phyloP scores from a whole-genome alignment of 2,329 filamentous ascomycete species.

The Pyricularia pennisetigena region DNA sequence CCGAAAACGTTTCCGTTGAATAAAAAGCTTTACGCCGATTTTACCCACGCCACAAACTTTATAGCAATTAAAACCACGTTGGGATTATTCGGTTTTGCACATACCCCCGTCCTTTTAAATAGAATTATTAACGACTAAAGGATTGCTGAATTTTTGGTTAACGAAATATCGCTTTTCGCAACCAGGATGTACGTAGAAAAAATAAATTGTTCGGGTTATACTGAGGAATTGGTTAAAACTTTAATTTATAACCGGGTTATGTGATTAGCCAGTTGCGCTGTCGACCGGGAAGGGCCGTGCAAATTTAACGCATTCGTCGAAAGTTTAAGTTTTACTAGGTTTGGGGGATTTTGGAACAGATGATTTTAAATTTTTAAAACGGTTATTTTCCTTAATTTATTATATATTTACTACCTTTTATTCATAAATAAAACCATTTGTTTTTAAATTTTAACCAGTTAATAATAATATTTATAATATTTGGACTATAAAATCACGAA shows the following conservation, averaged over 20 bases:
- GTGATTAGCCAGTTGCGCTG: constrained; percentile 58
- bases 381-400: too few relatives aligned
- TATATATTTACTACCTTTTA: too few relatives aligned
- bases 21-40: constrained; percentile 69
- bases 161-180: constrained; percentile 76
- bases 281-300: constrained; percentile 63
- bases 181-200: constrained; percentile 84
- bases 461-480: too few relatives aligned
- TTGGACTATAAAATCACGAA: too few relatives aligned
- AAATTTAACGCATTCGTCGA: constrained; percentile 59
- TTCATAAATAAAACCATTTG: too few relatives aligned
- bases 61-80: constrained; percentile 64
- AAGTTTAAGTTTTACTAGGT: constrained; percentile 62
- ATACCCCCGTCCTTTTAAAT: constrained; percentile 36
- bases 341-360: constrained; percentile 62
- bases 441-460: too few relatives aligned
- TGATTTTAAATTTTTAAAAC: constrained; percentile 34
- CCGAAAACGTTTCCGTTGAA: constrained; percentile 64
- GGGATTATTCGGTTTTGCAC: constrained; percentile 63
- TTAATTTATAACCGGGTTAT: constrained; percentile 79
- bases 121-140: constrained; percentile 37
- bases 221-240: constrained; percentile 65
- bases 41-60: constrained; percentile 88
- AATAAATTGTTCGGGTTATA: constrained; percentile 50
- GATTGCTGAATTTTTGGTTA: constrained; percentile 60